phyloP scores from a whole-genome alignment of 306 rosid species.

The Gillenia trifoliata region DNA sequence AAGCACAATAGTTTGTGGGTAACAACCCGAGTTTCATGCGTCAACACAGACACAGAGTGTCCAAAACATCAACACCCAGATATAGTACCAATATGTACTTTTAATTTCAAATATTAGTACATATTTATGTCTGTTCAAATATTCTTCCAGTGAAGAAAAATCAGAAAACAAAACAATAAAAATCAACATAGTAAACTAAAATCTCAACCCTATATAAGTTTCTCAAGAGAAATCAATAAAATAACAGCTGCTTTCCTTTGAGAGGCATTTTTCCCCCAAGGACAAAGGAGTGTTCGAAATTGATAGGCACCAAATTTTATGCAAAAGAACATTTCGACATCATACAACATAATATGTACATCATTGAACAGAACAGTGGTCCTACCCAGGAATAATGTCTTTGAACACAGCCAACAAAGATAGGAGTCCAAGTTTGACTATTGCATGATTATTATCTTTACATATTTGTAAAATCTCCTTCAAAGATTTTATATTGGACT shows the following conservation, averaged over 20 bases:
- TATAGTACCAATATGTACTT: not conserved
- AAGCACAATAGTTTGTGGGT: not conserved
- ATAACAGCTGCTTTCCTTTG: not conserved
- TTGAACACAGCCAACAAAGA: constrained; percentile 88
- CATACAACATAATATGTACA: constrained; percentile 14
- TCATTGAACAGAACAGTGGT: constrained; percentile 12
- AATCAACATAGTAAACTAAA: not conserved
- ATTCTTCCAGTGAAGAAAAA: not conserved
- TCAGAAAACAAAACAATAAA: not conserved
- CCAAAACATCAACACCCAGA: not conserved
- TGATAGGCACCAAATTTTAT: not conserved
- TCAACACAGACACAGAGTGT: not conserved
- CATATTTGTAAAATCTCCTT: constrained; percentile 75
- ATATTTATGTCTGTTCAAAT: not conserved
- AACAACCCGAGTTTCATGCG: not conserved
- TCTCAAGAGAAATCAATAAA: not conserved
- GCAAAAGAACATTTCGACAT: not conserved
- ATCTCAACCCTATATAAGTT: not conserved
- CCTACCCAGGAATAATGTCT: constrained; percentile 91
- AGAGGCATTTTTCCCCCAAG: not conserved
- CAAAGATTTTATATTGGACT: constrained; percentile 72
- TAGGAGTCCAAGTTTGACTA: constrained; percentile 82
- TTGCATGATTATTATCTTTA: constrained; percentile 56
- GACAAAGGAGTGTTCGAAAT: not conserved
- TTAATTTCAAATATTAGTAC: not conserved